Conservation (phyloP, 139 green algal genomes). For the Chlamydomonas sp. region DNA sequence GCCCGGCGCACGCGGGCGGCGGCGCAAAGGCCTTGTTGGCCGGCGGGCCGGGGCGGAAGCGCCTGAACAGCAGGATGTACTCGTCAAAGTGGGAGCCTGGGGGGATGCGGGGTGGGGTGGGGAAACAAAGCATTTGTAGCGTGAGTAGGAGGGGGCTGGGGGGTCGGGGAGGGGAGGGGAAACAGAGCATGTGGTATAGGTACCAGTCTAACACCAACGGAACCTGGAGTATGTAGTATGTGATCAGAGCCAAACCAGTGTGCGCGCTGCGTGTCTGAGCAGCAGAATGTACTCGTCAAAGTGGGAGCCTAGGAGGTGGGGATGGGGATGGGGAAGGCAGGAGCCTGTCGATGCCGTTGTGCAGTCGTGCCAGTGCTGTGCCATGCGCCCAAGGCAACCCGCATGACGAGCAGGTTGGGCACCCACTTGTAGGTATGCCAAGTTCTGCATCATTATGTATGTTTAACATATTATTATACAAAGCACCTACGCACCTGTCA, state of each 20-base stretch:
- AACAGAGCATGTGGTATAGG: background rate
- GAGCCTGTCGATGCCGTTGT: no score
- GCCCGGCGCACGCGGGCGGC: conserved; percentile 30
- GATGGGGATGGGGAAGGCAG: no score
- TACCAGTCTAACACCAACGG: background rate
- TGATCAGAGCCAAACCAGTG: no score
- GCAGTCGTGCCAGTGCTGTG: background rate
- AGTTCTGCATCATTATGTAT: no score
- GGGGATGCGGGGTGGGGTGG: background rate
- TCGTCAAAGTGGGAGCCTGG: conserved; percentile 47
- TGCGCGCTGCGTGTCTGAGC: no score
- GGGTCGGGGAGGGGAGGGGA: background rate
- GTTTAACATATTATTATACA: background rate
- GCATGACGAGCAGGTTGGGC: background rate
- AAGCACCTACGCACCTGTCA: conserved; percentile 17
- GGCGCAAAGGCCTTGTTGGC: conserved; percentile 30
- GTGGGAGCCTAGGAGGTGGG: background rate
- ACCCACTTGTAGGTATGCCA: no score
- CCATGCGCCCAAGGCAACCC: background rate
- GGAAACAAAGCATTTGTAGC: background rate
- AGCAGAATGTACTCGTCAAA: background rate
- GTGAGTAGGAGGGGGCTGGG: background rate
- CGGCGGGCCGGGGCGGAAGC: conserved; percentile 40
- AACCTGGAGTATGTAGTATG: background rate
- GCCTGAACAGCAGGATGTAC: conserved; percentile 56